Conservation (phyloP, 2,329 filamentous ascomycete genomes). For the Pseudonectria foliicola region DNA sequence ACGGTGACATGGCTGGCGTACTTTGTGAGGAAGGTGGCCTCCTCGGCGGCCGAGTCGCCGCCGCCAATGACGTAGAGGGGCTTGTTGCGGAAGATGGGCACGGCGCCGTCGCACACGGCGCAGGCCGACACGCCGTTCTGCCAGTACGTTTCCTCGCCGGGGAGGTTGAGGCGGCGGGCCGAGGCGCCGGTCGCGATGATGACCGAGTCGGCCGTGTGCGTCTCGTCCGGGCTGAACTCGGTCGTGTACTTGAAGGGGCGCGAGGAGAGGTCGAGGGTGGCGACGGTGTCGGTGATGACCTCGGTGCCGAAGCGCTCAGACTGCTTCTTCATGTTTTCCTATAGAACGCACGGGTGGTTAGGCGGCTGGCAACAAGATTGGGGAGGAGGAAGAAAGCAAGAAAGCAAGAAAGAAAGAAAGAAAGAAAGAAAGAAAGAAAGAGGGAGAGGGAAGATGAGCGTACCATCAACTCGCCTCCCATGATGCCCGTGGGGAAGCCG, state of each 20-base stretch:
- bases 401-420: neutral
- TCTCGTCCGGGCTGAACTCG: constrained; percentile 76
- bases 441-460: too few relatives aligned
- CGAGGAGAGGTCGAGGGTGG: constrained; percentile 74
- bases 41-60: constrained; percentile 93
- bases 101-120: constrained; percentile 93
- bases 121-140: constrained; percentile 94
- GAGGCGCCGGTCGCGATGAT: constrained; percentile 96
- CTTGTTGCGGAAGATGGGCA: constrained; percentile 97
- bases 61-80: constrained; percentile 93
- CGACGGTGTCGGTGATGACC: constrained; percentile 88
- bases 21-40: constrained; percentile 95
- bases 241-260: constrained; percentile 91
- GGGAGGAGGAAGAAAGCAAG: neutral
- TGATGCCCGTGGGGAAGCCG: constrained; percentile 84
- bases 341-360: constrained; percentile 2
- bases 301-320: constrained; percentile 87
- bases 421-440: neutral
- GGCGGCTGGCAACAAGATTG: neutral
- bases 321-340: constrained; percentile 87
- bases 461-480: constrained; percentile 81
- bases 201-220: constrained; percentile 82
- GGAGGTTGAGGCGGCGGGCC: constrained; percentile 71
- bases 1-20: constrained; percentile 95
- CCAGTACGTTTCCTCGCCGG: constrained; percentile 94